phyloP scores from a whole-genome alignment of 257 asterid species.

The Solanum bulbocastanum region DNA sequence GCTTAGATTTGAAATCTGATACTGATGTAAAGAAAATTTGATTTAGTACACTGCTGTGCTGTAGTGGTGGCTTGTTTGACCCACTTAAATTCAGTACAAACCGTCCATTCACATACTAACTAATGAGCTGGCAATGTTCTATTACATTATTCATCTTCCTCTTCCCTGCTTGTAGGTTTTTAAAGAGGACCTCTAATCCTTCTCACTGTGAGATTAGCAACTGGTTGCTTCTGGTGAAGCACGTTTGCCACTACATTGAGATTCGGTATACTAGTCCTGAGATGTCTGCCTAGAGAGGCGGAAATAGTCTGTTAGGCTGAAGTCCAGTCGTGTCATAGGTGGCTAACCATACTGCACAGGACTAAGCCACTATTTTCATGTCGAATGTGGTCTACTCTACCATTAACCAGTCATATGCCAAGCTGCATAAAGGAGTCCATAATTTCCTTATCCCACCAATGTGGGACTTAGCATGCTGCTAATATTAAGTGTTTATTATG shows the following conservation, averaged over 20 bases:
- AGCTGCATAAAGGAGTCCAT: not conserved
- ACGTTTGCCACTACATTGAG: not conserved
- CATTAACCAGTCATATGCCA: not conserved
- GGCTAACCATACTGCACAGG: not conserved
- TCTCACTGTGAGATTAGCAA: not conserved
- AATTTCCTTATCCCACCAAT: not conserved
- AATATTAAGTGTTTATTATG: not conserved
- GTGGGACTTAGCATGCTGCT: not conserved
- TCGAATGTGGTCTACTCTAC: not conserved
- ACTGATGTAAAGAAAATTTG: not conserved
- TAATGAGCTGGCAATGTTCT: not conserved
- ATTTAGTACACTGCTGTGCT: not conserved
- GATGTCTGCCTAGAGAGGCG: not conserved
- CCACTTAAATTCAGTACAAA: not conserved
- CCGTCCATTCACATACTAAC: not conserved
- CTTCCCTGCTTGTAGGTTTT: not conserved
- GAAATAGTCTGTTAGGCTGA: not conserved
- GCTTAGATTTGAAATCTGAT: not conserved
- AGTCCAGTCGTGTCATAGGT: not conserved
- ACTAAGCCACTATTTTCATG: not conserved
- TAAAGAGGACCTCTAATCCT: not conserved
- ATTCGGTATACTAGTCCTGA: not conserved
- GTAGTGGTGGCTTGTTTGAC: not conserved
- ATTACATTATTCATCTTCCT: not conserved
- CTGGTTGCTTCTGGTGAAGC: not conserved